A percentile compares a stretch with the other conserved stretches of the same genome.
Evolutionary conservation across 371 early-diverging fungal species (phyloP).

Genomic region (Neoconidiobolus thromboides): DNA sequence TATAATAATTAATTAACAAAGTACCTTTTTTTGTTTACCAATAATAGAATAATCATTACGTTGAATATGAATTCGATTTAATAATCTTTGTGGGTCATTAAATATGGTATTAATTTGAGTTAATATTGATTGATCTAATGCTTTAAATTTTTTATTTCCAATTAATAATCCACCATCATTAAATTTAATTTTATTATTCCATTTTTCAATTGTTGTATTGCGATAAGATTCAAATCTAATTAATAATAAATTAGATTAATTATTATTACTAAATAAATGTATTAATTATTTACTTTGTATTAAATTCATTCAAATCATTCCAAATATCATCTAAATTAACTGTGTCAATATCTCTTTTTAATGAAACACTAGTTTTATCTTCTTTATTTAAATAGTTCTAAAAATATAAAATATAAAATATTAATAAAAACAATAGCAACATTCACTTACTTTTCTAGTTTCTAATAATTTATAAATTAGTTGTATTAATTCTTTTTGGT

Average conservation of each 20-base stretch:
- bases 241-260: slow-evolving; percentile 8
- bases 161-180: slow-evolving; percentile 33
- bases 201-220: slow-evolving; percentile 72
- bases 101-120: slow-evolving; percentile 59
- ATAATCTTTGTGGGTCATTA: slow-evolving; percentile 47
- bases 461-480: too few relatives aligned
- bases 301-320: slow-evolving; percentile 31
- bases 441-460: too few relatives aligned
- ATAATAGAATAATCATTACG: slow-evolving; percentile 42
- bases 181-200: slow-evolving; percentile 74
- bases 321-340: background rate
- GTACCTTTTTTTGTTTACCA: slow-evolving; percentile 12
- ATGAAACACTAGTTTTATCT: too few relatives aligned
- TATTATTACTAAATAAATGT: background rate
- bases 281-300: slow-evolving; percentile 19
- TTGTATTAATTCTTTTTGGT: background rate
- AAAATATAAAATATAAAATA: too few relatives aligned
- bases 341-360: background rate
- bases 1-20: slow-evolving; percentile 7
- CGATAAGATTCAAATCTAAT: slow-evolving; percentile 48
- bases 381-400: too few relatives aligned
- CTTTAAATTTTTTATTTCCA: slow-evolving; percentile 76
- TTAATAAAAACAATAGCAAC: too few relatives aligned
- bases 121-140: slow-evolving; percentile 68
- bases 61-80: slow-evolving; percentile 70